Percentiles rank a stretch among this genome's conserved stretches.
These are phyloP conservation scores for Talaromyces adpressus DNA, from an alignment of 495 filamentous ascomycete genomes.

Conservation along the genomic window DNA sequence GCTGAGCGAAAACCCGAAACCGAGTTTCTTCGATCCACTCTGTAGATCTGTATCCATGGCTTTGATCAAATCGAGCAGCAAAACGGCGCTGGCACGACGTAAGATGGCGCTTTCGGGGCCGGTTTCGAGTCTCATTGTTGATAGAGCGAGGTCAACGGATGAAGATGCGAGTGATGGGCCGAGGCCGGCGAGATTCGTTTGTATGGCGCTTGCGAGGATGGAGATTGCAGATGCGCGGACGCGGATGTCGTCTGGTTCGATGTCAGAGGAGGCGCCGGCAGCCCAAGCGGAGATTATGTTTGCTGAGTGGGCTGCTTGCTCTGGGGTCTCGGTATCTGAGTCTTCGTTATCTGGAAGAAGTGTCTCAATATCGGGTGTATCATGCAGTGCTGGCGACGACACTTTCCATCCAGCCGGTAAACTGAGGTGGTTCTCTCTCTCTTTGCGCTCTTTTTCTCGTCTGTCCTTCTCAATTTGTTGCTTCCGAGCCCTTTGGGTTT, in stretches of 20 bases:
- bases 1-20: slow-evolving; percentile 50
- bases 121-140: slow-evolving; percentile 59
- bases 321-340: slow-evolving; percentile 35
- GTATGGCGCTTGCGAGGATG: slow-evolving; percentile 58
- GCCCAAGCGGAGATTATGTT: slow-evolving; percentile 72
- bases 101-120: slow-evolving; percentile 61
- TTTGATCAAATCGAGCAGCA: slow-evolving; percentile 60
- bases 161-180: slow-evolving; percentile 45
- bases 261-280: slow-evolving; percentile 45
- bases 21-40: slow-evolving; percentile 34
- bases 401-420: slow-evolving; percentile 28
- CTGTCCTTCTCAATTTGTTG: slow-evolving; percentile 41
- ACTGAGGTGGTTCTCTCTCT: slow-evolving; percentile 15
- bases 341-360: slow-evolving; percentile 33
- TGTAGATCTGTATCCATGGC: slow-evolving; percentile 54
- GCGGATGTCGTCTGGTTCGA: slow-evolving; percentile 63
- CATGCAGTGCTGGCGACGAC: slow-evolving; percentile 12
- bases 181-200: slow-evolving; percentile 58
- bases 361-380: slow-evolving; percentile 24
- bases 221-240: slow-evolving; percentile 73
- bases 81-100: slow-evolving; percentile 61
- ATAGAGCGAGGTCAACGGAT: slow-evolving; percentile 59
- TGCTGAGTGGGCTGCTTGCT: slow-evolving; percentile 47
- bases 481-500: slow-evolving; percentile 47
- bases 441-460: slow-evolving; percentile 28